Conservation (phyloP, 345 rosid species). For the Psidium friedrichsthalianum region DNA sequence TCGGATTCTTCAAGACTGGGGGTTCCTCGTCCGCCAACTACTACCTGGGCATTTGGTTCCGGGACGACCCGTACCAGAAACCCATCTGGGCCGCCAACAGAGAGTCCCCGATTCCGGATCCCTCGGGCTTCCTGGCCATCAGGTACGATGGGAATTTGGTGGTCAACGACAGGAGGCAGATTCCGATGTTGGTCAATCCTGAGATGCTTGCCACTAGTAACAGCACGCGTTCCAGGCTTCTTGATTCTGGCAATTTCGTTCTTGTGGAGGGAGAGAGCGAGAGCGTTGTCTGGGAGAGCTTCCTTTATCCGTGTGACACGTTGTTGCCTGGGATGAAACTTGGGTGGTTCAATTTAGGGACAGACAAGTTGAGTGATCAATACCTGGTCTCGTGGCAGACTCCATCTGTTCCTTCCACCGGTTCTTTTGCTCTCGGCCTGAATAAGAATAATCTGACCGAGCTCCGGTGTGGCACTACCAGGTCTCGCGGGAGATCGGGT, state of each 20-base stretch:
- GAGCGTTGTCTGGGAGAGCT: not conserved
- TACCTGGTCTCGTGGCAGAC: not conserved
- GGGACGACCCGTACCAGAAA: not conserved
- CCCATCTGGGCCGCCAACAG: constrained; percentile 1
- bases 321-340: not conserved
- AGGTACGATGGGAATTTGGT: constrained; percentile 1
- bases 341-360: not conserved
- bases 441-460: not conserved
- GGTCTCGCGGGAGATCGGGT: not conserved
- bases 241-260: constrained; percentile 3
- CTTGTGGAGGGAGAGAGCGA: not conserved
- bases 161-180: not conserved
- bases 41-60: constrained; percentile 1
- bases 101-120: not conserved
- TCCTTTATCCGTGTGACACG: not conserved
- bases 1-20: not conserved
- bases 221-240: not conserved
- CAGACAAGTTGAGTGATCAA: not conserved
- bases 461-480: not conserved
- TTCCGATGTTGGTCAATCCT: not conserved
- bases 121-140: not conserved
- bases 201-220: not conserved
- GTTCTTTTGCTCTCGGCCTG: not conserved
- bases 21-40: not conserved
- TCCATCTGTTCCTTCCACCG: not conserved